Percentiles rank a stretch among this genome's conserved stretches.
These are phyloP conservation scores for Colletotrichum spinosum DNA, from an alignment of 2,329 filamentous ascomycete species.

Conservation along the genomic window DNA sequence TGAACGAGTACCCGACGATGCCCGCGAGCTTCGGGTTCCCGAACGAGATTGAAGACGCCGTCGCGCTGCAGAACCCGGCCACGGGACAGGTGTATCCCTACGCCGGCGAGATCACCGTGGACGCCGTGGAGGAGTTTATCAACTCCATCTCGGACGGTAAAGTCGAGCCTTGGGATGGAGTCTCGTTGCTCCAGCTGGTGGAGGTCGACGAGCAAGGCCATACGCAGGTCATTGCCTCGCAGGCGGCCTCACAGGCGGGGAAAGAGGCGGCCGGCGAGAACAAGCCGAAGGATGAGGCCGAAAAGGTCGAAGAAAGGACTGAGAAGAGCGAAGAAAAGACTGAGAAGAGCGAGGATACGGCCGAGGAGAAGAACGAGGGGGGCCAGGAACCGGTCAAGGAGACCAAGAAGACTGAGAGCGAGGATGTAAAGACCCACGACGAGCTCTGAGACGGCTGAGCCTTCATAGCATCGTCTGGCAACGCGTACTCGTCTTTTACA, in stretches of 20 bases:
- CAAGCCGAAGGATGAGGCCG: neutral
- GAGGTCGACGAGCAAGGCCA: slow-evolving; percentile 7
- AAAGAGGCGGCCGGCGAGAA: neutral
- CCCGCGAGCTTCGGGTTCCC: slow-evolving; percentile 52
- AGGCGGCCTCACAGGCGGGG: slow-evolving; percentile 7
- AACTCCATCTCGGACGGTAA: slow-evolving; percentile 57
- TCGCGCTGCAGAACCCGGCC: slow-evolving; percentile 58
- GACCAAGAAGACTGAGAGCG: neutral
- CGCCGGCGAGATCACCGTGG: slow-evolving; percentile 45
- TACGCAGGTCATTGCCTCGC: neutral
- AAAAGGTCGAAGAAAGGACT: slow-evolving; percentile 18
- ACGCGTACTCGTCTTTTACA: no score
- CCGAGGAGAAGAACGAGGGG: neutral
- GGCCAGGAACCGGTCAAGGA: slow-evolving; percentile 9
- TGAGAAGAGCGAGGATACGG: neutral
- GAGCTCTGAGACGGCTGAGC: slow-evolving; percentile 16
- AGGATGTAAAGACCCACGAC: slow-evolving; percentile 26
- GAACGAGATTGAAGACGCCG: slow-evolving; percentile 42
- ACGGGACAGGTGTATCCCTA: slow-evolving; percentile 57
- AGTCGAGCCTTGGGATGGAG: slow-evolving; percentile 52
- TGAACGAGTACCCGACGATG: slow-evolving; percentile 58
- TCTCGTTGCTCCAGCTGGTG: slow-evolving; percentile 27
- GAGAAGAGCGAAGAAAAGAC: neutral
- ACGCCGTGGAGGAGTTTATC: slow-evolving; percentile 55
- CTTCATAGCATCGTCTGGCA: neutral